These are phyloP conservation scores for Calonectria naviculata DNA, from an alignment of 2,329 filamentous ascomycete genomes.

Conservation along the genomic window DNA sequence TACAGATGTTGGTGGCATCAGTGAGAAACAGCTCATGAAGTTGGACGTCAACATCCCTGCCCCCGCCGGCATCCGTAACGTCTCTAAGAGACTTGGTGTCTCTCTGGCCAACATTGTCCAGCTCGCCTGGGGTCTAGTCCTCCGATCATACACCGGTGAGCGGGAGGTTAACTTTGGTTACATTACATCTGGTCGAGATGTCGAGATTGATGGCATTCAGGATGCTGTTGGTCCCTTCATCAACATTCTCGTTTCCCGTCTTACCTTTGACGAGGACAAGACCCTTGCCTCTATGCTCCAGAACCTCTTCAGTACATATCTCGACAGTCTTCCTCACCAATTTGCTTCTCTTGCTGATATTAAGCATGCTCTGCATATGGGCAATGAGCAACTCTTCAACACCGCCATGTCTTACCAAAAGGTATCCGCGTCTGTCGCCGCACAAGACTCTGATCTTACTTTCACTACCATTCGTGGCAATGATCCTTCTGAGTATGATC, in stretches of 20 bases:
- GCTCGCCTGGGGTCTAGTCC: background rate
- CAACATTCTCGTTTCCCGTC: background rate
- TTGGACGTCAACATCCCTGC: background rate
- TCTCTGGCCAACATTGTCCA: background rate
- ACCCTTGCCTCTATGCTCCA: background rate
- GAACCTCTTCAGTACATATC: background rate
- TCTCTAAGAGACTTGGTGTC: background rate
- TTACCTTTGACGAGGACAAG: background rate
- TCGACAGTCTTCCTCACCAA: background rate
- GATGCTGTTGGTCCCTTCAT: conserved; percentile 2
- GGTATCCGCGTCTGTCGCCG: background rate
- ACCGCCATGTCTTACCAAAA: conserved; percentile 2
- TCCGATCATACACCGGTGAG: background rate
- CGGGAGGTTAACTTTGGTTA: background rate
- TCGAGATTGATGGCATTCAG: background rate
- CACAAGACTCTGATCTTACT: background rate
- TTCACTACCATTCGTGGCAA: background rate
- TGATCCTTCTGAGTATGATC: background rate
- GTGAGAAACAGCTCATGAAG: background rate
- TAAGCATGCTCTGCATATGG: background rate
- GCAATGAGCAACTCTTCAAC: background rate
- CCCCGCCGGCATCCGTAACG: background rate
- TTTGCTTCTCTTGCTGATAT: background rate
- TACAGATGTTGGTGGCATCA: conserved; percentile 12
- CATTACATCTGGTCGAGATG: background rate